These are phyloP conservation scores for Fusarium agapanthi DNA, from an alignment of 2,329 filamentous ascomycete genomes.

Conservation along the genomic window DNA sequence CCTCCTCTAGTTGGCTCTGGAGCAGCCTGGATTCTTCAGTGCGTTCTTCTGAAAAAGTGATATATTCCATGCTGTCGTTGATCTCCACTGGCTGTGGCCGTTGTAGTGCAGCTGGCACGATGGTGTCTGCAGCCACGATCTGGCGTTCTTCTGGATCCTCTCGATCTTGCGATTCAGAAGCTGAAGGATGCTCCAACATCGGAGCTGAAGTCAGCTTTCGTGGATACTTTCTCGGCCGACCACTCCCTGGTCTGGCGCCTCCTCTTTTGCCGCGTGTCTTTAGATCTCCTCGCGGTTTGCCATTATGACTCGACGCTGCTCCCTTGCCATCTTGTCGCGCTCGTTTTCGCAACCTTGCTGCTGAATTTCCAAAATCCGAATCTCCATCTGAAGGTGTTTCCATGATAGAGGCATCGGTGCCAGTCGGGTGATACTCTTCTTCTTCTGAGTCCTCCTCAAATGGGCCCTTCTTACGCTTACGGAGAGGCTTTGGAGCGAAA, in stretches of 20 bases:
- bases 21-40: slow-evolving; percentile 22
- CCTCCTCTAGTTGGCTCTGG: slow-evolving; percentile 36
- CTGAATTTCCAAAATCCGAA: slow-evolving; percentile 35
- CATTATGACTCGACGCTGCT: slow-evolving; percentile 5
- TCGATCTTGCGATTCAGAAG: slow-evolving; percentile 5
- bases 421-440: slow-evolving; percentile 43
- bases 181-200: not conserved
- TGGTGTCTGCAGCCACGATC: slow-evolving; percentile 16
- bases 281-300: slow-evolving; percentile 32
- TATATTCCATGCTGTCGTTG: slow-evolving; percentile 40
- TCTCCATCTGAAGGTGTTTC: slow-evolving; percentile 37
- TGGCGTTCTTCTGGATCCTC: slow-evolving; percentile 18
- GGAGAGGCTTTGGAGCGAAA: slow-evolving; percentile 20
- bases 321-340: slow-evolving; percentile 26
- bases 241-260: slow-evolving; percentile 51
- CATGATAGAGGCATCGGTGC: slow-evolving; percentile 32
- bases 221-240: slow-evolving; percentile 52
- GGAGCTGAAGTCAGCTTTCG: slow-evolving; percentile 32
- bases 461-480: slow-evolving; percentile 44
- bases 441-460: slow-evolving; percentile 44
- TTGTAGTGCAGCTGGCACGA: slow-evolving; percentile 15
- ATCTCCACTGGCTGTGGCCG: not conserved
- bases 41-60: slow-evolving; percentile 44
- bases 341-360: slow-evolving; percentile 42
- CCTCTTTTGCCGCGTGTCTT: slow-evolving; percentile 50